Evolutionary conservation across 1,139 yeast genomes (phyloP), one percentile per base, ranked within the genome.

Genomic region (Hyphopichia khmerensis): DNA sequence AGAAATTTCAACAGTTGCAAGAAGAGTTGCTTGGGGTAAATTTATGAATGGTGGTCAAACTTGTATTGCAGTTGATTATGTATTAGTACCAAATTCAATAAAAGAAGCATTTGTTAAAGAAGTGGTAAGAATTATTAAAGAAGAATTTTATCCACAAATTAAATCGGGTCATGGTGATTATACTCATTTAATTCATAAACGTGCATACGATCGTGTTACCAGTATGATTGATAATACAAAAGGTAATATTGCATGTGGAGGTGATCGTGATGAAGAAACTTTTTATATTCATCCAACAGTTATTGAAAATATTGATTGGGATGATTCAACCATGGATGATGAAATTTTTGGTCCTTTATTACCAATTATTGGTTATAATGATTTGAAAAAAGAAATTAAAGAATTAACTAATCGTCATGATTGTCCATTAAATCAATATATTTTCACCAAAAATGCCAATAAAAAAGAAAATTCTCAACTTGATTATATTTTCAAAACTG

Each of bases 261-360:
- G 88, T 11, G 66, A 64, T 13, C 48, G 59, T 18, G 69, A 73
- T 40, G 69, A 74, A 17, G 59, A 55, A 1, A 47, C 80, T 5
- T 70, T 79, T 43, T 84, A 69, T 58, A 70, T 88, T 41, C 74
- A 84, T 14, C 96, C 97, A n/a, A 87, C 96, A 0, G 64, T 40
- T 27, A 71, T 88, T 23, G 74, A 75, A 43, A 71, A 80, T 52
- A 87, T 84, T 27, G 52, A 60, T 6, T 81, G 87, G 77, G 68
- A 75, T 35, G 97, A 91, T 63, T 52, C 85, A 0, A 59, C 84
- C 31, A 88, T 93, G 96, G 57, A 74, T 48, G 80, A 73, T 38
- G 98, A 91, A 62, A 65, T 87, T 26, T 91, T 91, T 64, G 96
- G 95, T 1, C 97, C 98, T 4, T 67, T 91, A 9, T 69, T 91